Evolutionary conservation across 2,329 filamentous ascomycete species (phyloP).

Genomic region (Atkinsonella hypoxylon): DNA sequence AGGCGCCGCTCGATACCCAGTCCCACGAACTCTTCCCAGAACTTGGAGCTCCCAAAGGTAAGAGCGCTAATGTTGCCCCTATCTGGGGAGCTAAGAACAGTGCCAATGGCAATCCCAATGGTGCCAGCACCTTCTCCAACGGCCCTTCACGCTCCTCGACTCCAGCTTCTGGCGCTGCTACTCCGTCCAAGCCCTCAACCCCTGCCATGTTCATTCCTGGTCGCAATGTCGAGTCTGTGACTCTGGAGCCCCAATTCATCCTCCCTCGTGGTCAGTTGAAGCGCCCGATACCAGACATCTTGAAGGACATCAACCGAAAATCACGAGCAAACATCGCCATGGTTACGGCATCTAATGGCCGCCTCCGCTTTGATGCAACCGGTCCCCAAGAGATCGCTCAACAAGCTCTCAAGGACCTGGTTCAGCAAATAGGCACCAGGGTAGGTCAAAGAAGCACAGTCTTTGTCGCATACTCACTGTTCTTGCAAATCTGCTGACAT

Average conservation of each 20-base stretch:
- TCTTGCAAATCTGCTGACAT: slow-evolving; percentile 2
- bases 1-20: slow-evolving; percentile 57
- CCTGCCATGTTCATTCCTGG: slow-evolving; percentile 64
- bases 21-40: slow-evolving; percentile 93
- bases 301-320: slow-evolving; percentile 86
- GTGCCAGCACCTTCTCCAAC: slow-evolving; percentile 38
- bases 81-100: slow-evolving; percentile 68
- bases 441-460: slow-evolving; percentile 34
- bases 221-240: slow-evolving; percentile 65
- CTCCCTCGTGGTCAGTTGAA: slow-evolving; percentile 66
- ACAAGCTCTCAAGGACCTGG: slow-evolving; percentile 79
- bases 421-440: slow-evolving; percentile 77
- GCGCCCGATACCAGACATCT: slow-evolving; percentile 71
- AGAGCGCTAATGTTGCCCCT: slow-evolving; percentile 53
- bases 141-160: slow-evolving; percentile 48
- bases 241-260: slow-evolving; percentile 64
- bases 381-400: slow-evolving; percentile 76
- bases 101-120: slow-evolving; percentile 39
- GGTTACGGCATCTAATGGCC: slow-evolving; percentile 58
- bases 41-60: slow-evolving; percentile 59
- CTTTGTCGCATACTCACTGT: no score
- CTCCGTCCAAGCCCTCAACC: slow-evolving; percentile 21
- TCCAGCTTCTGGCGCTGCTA: slow-evolving; percentile 47
- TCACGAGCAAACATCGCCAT: slow-evolving; percentile 79
- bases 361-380: slow-evolving; percentile 70